Percentiles rank a stretch among this genome's conserved stretches.
These are phyloP conservation scores for Paxillus ammoniavirescens DNA, from an alignment of 768 basidiomycete species.

Conservation along the genomic window DNA sequence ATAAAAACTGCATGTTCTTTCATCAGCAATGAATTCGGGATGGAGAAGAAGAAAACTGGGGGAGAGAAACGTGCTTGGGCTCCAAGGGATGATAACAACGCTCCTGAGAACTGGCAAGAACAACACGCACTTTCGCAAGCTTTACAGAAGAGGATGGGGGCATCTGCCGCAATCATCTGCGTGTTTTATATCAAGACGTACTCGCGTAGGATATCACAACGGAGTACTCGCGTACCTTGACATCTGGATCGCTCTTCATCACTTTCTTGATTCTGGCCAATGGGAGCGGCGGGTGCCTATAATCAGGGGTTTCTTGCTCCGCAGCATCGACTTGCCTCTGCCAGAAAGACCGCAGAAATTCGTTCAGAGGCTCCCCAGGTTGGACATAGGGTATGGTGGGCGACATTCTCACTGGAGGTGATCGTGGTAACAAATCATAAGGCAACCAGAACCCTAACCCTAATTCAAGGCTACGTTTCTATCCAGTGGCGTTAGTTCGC, in stretches of 20 bases:
- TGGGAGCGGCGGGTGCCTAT: conserved; percentile 84
- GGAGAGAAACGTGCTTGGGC: neutral
- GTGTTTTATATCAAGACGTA: neutral
- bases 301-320: conserved; percentile 87
- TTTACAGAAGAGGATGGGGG: conserved; percentile 95
- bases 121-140: conserved; percentile 91
- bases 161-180: conserved; percentile 98
- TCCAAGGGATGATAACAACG: neutral
- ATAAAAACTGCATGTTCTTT: conserved; percentile 76
- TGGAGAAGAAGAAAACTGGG: neutral
- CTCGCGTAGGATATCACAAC: conserved; percentile 3
- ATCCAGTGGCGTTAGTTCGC: too few species aligned
- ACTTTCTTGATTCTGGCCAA: conserved; percentile 99
- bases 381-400: conserved; percentile 66
- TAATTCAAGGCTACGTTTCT: too few species aligned
- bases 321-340: conserved; percentile 83
- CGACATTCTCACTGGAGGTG: conserved; percentile 23
- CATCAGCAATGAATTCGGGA: conserved; percentile 1
- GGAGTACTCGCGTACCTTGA: conserved; percentile 63
- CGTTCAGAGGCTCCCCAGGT: conserved; percentile 82
- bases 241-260: conserved; percentile 97
- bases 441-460: too few species aligned
- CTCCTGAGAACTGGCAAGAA: neutral
- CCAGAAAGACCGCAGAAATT: conserved; percentile 85
- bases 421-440: too few species aligned